These are phyloP conservation scores for Hygrophorus russula DNA, from an alignment of 768 basidiomycete species.

Conservation along the genomic window DNA sequence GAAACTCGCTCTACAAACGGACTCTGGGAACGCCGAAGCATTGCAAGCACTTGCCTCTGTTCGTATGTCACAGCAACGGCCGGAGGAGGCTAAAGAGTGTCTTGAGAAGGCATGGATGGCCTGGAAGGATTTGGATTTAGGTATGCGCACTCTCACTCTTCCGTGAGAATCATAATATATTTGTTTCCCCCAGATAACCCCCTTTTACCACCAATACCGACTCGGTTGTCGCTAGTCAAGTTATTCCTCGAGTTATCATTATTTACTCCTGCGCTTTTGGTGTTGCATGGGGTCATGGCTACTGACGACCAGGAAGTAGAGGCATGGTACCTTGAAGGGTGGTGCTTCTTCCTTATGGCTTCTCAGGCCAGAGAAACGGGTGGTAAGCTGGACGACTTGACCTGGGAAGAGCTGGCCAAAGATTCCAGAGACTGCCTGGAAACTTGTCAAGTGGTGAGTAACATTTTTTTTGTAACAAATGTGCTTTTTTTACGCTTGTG, in stretches of 20 bases:
- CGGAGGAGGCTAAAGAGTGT: slow-evolving; percentile 68
- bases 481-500: slow-evolving; percentile 4
- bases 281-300: slow-evolving; percentile 70
- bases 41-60: slow-evolving; percentile 76
- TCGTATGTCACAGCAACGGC: slow-evolving; percentile 75
- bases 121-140: slow-evolving; percentile 60
- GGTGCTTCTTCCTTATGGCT: slow-evolving; percentile 82
- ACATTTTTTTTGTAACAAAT: background rate
- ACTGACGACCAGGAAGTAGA: slow-evolving; percentile 81
- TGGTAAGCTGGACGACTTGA: slow-evolving; percentile 37
- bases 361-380: slow-evolving; percentile 55
- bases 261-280: slow-evolving; percentile 60
- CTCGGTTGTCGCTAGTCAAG: slow-evolving; percentile 65
- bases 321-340: slow-evolving; percentile 91
- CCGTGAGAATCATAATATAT: background rate
- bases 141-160: slow-evolving; percentile 12
- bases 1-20: slow-evolving; percentile 56
- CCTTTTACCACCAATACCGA: slow-evolving; percentile 58
- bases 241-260: slow-evolving; percentile 69
- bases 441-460: slow-evolving; percentile 68
- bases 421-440: slow-evolving; percentile 76
- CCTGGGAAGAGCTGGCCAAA: slow-evolving; percentile 68
- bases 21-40: slow-evolving; percentile 70
- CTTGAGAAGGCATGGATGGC: slow-evolving; percentile 56
- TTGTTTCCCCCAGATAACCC: slow-evolving; percentile 41